Evolutionary conservation across 495 filamentous ascomycete species (phyloP).

Genomic region (Aspergillus cristatus): DNA sequence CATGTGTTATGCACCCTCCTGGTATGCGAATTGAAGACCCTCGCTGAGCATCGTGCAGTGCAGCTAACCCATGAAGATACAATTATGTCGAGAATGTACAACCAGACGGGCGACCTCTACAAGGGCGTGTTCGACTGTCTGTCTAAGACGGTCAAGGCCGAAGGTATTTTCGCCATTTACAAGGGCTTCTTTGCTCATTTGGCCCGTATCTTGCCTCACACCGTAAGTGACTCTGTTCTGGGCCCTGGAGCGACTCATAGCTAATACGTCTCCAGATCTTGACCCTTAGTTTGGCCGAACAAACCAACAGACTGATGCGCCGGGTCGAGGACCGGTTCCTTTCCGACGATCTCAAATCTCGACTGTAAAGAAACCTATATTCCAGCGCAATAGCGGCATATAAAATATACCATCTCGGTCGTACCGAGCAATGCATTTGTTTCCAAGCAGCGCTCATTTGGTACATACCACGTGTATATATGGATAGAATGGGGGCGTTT

Average conservation of each 20-base stretch:
- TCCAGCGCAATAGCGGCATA: no score
- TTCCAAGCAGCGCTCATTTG: no score
- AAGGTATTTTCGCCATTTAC: constrained; percentile 90
- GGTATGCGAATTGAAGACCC: constrained; percentile 39
- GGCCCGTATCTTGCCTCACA: constrained; percentile 89
- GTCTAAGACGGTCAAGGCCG: constrained; percentile 79
- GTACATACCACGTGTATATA: no score
- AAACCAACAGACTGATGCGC: constrained; percentile 87
- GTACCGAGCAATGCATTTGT: no score
- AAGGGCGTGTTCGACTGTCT: constrained; percentile 86
- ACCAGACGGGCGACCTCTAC: constrained; percentile 96
- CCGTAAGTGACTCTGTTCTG: constrained; percentile 37
- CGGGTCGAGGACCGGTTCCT: constrained; percentile 64
- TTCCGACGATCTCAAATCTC: constrained; percentile 37
- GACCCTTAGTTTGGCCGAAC: constrained; percentile 87
- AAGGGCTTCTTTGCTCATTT: constrained; percentile 97
- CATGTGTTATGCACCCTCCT: constrained; percentile 96
- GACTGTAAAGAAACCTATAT: constrained; percentile 22
- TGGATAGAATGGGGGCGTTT: no score
- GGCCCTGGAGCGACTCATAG: constrained; percentile 1
- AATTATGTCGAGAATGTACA: constrained; percentile 98
- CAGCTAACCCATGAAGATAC: constrained; percentile 55
- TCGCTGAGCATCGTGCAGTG: constrained; percentile 1
- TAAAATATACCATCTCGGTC: no score
- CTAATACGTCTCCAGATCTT: constrained; percentile 47